Evolutionary conservation across 495 filamentous ascomycete genomes (phyloP), one percentile per base, ranked within the genome.

Genomic region (Evernia prunastri): DNA sequence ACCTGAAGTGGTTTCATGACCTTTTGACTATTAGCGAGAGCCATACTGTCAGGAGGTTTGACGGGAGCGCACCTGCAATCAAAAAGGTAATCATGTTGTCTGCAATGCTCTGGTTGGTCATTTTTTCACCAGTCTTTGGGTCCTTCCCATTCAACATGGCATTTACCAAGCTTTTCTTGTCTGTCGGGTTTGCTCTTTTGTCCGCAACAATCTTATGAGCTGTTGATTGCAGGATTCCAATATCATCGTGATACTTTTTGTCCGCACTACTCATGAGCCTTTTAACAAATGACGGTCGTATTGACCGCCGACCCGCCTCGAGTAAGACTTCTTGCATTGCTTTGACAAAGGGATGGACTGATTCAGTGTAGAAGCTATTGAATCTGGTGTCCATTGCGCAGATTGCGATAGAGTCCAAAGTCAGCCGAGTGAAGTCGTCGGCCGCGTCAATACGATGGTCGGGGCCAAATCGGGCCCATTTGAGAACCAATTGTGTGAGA

Each of bases 301-400:
- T 71, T 11, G 80, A 63, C 20, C 87, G 78, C 33, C 72, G 68
- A 18, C 81, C 83, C 5, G 83, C 81, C 59, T 83, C 86, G 29
- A 67, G 45, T 6, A 92, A 74, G 42, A 86, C 79, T 18, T 74
- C 79, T 31, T 73, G 74, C 88, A 91, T 89, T 11, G 86, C 85
- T 33, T 75, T 71, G 31, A 90, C 75, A 66, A 91, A 90, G 1
- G 87, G 85, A 67, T 90, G 87, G 64, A 85, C 68, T 0, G 86
- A 79, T 33, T 87, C 82, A 39, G 79, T 77, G 67, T 90, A 90
- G 72, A 86, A 90, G 15, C 82, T 86, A 68, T 92, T 91, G 77
- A 91, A 92, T 23, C 89, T 83, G 51, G 79, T 86, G 36, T 82
- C 84, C 87, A 92, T 89, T 0, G 88, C 75, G 68, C 86, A 90